A percentile compares a stretch with the other conserved stretches of the same genome.
These are phyloP conservation scores for Moniliophthora roreri DNA, from an alignment of 1,284 basidiomycete species.

Conservation along the genomic window DNA sequence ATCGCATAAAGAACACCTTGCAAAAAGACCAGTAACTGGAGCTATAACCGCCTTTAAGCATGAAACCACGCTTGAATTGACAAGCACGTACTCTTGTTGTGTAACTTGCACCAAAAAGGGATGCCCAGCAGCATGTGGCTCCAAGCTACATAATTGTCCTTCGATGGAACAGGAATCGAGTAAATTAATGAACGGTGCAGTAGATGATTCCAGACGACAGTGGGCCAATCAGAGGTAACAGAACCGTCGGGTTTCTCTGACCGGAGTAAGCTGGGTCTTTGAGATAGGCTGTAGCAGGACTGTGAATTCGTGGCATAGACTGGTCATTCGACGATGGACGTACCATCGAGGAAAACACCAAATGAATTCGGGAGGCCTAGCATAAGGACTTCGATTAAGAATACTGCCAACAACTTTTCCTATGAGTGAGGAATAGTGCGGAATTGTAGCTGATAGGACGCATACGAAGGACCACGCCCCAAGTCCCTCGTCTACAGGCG, in stretches of 20 bases:
- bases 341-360: slow-evolving; percentile 31
- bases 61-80: too few relatives aligned
- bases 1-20: slow-evolving; percentile 40
- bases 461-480: slow-evolving; percentile 33
- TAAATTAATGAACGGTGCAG: slow-evolving; percentile 29
- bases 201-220: slow-evolving; percentile 35
- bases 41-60: neutral
- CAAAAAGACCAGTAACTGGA: slow-evolving; percentile 26
- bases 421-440: slow-evolving; percentile 10
- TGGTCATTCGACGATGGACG: too few relatives aligned
- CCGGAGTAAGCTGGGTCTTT: slow-evolving; percentile 24
- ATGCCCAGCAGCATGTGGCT: slow-evolving; percentile 25
- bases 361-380: slow-evolving; percentile 38
- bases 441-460: slow-evolving; percentile 24
- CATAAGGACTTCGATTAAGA: slow-evolving; percentile 35
- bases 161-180: slow-evolving; percentile 29
- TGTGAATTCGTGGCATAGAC: neutral
- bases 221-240: slow-evolving; percentile 34
- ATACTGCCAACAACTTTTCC: slow-evolving; percentile 31
- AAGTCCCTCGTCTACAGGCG: slow-evolving; percentile 31
- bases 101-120: slow-evolving; percentile 35
- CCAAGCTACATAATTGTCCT: slow-evolving; percentile 31
- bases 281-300: slow-evolving; percentile 26
- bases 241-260: slow-evolving; percentile 23
- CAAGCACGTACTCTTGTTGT: slow-evolving; percentile 24